Base-by-base conservation (phyloP, 768 basidiomycete genomes). In the Podaxis carcinomalis region DNA sequence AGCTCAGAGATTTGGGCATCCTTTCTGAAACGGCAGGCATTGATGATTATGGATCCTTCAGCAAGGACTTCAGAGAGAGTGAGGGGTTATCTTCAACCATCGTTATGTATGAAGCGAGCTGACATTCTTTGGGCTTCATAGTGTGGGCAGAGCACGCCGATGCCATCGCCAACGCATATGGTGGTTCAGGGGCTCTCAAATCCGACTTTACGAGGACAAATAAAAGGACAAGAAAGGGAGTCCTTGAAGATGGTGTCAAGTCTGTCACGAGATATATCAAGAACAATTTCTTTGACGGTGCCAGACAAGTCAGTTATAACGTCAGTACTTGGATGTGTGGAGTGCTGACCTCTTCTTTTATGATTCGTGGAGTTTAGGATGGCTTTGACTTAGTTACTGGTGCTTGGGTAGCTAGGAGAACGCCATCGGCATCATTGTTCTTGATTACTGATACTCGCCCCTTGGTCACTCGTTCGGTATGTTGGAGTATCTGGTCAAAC, bases 81-180 rank as follows among this genome's bases (percentile, higher is more conserved):
- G 66, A 68, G 92, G 75, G 0, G 21, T 14, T 40, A 32, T 35
- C 14, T 21, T 54, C n/a, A 14, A 5, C 14, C 11, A 10, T 27
- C 46, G 25, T 35, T 50, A 40, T 16, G 54, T 19, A 9, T 49
- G 23, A 10, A n/a, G 50, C 59, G 16, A 53, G 23, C 47, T 35
- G 35, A 23, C 36, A 13, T 39, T 57, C 44, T 47, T 25, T 59
- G 44, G 7, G 14, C 19, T 35, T 49, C 66, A 21, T 59, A 98
- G 96, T 98, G 77, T 99, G 97, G 97, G 89, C 97, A 25, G 92
- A 98, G 67, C 96, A 98, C 69, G 97, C 93, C 14, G 94, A 99
- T 72, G 78, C 81, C 51, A 92, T 99, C 64, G 86, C 94, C 0
- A 85, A 80, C 50, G 95, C 95, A 0, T 99, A 99, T 74, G 91